Evolutionary conservation across 768 basidiomycete genomes (phyloP).

Genomic region (Tricholoma terreum): DNA sequence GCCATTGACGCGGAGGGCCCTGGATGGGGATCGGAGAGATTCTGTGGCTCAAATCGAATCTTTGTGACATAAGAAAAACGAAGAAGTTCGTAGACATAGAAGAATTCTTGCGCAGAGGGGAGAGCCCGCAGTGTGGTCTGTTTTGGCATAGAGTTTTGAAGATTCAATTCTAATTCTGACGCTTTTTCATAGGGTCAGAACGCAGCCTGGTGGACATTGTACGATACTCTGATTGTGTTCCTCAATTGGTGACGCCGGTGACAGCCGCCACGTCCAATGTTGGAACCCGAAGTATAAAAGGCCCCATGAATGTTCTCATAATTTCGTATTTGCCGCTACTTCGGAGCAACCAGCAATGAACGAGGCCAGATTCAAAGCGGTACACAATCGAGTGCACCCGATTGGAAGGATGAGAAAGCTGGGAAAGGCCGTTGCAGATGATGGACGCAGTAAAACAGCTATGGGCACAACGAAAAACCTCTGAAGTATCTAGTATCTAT

Average conservation of each 20-base stretch:
- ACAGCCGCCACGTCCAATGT: slow-evolving; percentile 5
- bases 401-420: slow-evolving; percentile 8
- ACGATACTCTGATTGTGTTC: background rate
- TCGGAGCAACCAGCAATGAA: slow-evolving; percentile 18
- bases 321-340: slow-evolving; percentile 28
- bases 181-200: slow-evolving; percentile 46
- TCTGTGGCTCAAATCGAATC: slow-evolving; percentile 48
- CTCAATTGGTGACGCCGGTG: slow-evolving; percentile 39
- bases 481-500: slow-evolving; percentile 2
- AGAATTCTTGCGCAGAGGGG: slow-evolving; percentile 47
- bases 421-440: background rate
- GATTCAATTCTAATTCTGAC: too few species aligned
- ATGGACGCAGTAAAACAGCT: slow-evolving; percentile 9
- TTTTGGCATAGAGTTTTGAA: slow-evolving; percentile 5
- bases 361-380: slow-evolving; percentile 20
- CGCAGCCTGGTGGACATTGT: slow-evolving; percentile 41
- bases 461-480: slow-evolving; percentile 12
- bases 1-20: slow-evolving; percentile 49
- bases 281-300: slow-evolving; percentile 6
- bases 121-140: slow-evolving; percentile 52
- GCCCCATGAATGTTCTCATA: slow-evolving; percentile 20
- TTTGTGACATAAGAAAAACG: slow-evolving; percentile 46
- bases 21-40: slow-evolving; percentile 45
- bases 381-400: slow-evolving; percentile 17
- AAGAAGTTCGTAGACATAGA: slow-evolving; percentile 47